Evolutionary conservation across 2,329 filamentous ascomycete genomes (phyloP).

Genomic region (Pseudovirgaria hyperparasitica): DNA sequence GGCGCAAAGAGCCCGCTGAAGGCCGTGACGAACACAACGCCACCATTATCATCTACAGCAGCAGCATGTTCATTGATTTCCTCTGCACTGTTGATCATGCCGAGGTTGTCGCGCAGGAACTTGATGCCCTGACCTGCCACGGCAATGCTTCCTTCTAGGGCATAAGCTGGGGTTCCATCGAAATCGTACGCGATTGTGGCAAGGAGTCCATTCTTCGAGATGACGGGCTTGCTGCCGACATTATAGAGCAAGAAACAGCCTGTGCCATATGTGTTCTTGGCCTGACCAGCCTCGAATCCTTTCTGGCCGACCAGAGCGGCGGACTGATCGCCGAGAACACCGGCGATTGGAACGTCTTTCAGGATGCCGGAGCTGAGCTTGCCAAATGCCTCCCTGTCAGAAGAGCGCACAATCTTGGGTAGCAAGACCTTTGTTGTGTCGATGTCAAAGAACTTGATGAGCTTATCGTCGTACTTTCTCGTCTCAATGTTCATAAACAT

Average conservation of each 20-base stretch:
- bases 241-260: constrained; percentile 87
- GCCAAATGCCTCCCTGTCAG: constrained; percentile 62
- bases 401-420: constrained; percentile 74
- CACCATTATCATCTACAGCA: constrained; percentile 62
- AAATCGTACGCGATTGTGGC: constrained; percentile 85
- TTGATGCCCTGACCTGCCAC: constrained; percentile 73
- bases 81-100: constrained; percentile 46
- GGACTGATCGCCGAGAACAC: constrained; percentile 78
- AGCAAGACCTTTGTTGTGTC: constrained; percentile 59
- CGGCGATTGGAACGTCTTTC: constrained; percentile 61
- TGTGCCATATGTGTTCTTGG: constrained; percentile 87
- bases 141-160: constrained; percentile 72
- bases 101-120: constrained; percentile 50
- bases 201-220: constrained; percentile 70
- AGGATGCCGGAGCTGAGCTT: constrained; percentile 51
- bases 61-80: constrained; percentile 53
- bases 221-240: constrained; percentile 71
- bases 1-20: constrained; percentile 86
- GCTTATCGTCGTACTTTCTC: constrained; percentile 63
- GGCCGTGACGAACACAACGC: constrained; percentile 75
- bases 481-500: constrained; percentile 90
- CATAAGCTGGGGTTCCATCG: constrained; percentile 56
- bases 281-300: constrained; percentile 67
- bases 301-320: constrained; percentile 76
- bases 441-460: constrained; percentile 70